These are phyloP conservation scores for Conticribra guillardii DNA, from an alignment of 108 stramenopile species.

Conservation along the genomic window DNA sequence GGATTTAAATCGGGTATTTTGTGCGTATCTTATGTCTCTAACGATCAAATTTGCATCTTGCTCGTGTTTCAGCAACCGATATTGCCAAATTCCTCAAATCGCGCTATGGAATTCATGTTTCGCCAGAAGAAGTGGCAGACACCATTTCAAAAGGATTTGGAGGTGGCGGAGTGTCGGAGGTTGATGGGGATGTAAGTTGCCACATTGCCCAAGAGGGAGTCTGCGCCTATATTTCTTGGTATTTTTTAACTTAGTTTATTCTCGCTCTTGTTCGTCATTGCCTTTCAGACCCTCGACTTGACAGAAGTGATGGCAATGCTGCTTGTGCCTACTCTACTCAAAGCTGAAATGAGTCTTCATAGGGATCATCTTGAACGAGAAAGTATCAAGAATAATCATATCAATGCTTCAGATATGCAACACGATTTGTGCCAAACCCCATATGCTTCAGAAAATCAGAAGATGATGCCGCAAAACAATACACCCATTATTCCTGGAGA, in stretches of 20 bases:
- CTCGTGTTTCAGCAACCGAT: conserved; percentile 23
- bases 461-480: no score
- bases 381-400: background rate
- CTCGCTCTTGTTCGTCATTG: no score
- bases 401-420: no score
- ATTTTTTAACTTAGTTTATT: no score
- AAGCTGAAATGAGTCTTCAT: background rate
- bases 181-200: conserved; percentile 34
- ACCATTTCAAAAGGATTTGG: conserved; percentile 27
- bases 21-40: no score
- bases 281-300: conserved; percentile 25
- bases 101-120: conserved; percentile 34
- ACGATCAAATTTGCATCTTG: no score
- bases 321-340: conserved; percentile 33
- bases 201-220: no score
- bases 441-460: no score
- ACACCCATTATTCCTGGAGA: no score
- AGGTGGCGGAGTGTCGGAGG: conserved; percentile 25
- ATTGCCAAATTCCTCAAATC: conserved; percentile 30
- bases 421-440: no score
- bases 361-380: background rate
- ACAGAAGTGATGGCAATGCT: conserved; percentile 39
- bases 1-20: no score
- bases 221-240: no score
- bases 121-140: conserved; percentile 17